Base-by-base conservation (phyloP, 306 rosid species). In the Vigna mungo region DNA sequence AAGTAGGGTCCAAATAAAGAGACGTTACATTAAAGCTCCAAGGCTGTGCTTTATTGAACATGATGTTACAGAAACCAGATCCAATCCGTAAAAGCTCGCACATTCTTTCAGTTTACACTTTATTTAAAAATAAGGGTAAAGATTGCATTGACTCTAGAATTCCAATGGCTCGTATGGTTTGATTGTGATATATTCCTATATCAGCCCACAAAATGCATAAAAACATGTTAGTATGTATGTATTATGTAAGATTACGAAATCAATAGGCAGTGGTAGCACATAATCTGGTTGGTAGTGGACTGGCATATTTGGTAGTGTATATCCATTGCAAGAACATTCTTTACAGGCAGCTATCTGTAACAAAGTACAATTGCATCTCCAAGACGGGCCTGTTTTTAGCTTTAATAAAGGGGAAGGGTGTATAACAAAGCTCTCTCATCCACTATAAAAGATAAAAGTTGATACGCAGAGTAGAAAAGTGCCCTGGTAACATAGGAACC, bases 341-440 rank as follows among this genome's bases (percentile, higher is more conserved):
- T 39, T 52, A 62, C 74, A 66, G 34, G 10, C n/a, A 54, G 48
- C 71, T 63, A 9, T 21, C 53, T 41, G 72, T 34, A 44, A n/a
- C 20, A 30, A 60, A 60, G 30, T 60, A 60, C 44, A 58, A 58
- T 13, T 11, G 17, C 64, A 61, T 61, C 75, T 46, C 69, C 43
- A 36, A 70, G 23, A 70, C 18, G 41, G n/a, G 0, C 48, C 41
- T 30, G 44, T 61, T 76, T 41, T 3, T 61, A 60, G 71, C 55
- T 14, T 30, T 12, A 43, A 12, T 1, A 62, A 10, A 32, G 63
- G 70, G 41, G 39, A 37, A 32, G 36, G 36, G 36, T 46, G 62
- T 32, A 67, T 21, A 21, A 71, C 66, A 64, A 75, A 75, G 44
- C 67, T 64, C 63, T 64, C 63, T 66, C 32, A 62, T 68, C 63